Base-by-base conservation (phyloP, 306 rosid species). In the cucumber (Cucumis sativus) region DNA sequence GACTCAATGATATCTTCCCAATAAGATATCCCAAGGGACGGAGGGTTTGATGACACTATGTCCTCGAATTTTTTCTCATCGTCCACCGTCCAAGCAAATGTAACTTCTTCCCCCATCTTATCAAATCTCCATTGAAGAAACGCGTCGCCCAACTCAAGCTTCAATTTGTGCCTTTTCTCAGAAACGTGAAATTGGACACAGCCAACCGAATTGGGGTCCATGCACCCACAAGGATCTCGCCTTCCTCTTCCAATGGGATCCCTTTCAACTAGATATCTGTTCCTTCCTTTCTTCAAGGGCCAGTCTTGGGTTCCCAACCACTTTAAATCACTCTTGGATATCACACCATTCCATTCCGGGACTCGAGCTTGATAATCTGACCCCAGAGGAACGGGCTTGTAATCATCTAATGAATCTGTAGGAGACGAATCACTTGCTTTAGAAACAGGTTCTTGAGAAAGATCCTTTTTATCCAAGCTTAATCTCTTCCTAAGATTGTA, bases 201-300 rank as follows among this genome's bases (percentile, higher is more conserved):
- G 35, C 85, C 89, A 28, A 85, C 75, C 39, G 97, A 92, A 54
- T 87, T 89, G 18, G 83, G 74, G 39, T 61, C 82, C 33, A 71
- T 56, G 62, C 98, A 95, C 72, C 92, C 96, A 64, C 99, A 95
- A 8, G 80, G 82, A 64, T 86, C 95, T 82, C 83, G 92, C 80
- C 99, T 89, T 77, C 97, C 99, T 85, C 73, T 96, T 76, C 98
- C 99, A 28, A 96, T 91, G 76, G 97, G 98, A 49, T 92, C 98
- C 84, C 97, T 88, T 85, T 92, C 96, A 30, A 91, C 79, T 25
- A 87, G 85, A 80, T 78, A 76, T 79, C 61, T 82, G 13, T 79
- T 37, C 79, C 81, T 87, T 10, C 33, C 64, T 51, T 72, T 85
- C 56, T 77, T 79, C 56, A 77, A 43, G 37, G 99, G 99, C 98